phyloP scores from a whole-genome alignment of 768 basidiomycete species.

The Pleurotus citrinopileatus region DNA sequence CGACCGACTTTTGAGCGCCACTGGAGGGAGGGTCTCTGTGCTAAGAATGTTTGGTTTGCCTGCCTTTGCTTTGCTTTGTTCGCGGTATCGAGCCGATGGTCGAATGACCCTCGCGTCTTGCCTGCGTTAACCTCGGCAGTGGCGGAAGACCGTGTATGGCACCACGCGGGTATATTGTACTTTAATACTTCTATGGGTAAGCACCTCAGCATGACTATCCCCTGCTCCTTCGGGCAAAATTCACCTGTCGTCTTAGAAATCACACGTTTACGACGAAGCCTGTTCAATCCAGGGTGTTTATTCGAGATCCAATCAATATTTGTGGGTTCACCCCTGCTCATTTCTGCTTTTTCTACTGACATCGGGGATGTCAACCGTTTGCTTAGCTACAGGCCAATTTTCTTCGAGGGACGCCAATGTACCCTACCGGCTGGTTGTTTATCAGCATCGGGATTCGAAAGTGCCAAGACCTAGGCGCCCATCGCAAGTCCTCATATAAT shows the following conservation, averaged over 20 bases:
- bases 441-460: slow-evolving; percentile 56
- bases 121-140: slow-evolving; percentile 21
- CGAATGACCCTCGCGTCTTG: slow-evolving; percentile 58
- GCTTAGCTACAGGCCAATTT: slow-evolving; percentile 53
- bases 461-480: slow-evolving; percentile 75
- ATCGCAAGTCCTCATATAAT: slow-evolving; percentile 59
- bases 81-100: slow-evolving; percentile 68
- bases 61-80: slow-evolving; percentile 61
- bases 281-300: slow-evolving; percentile 54
- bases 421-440: slow-evolving; percentile 53
- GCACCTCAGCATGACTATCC: slow-evolving; percentile 12
- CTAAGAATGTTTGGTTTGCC: slow-evolving; percentile 56
- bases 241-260: slow-evolving; percentile 36
- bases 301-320: slow-evolving; percentile 63
- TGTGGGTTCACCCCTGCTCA: slow-evolving; percentile 28
- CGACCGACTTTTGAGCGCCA: slow-evolving; percentile 65
- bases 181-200: slow-evolving; percentile 54
- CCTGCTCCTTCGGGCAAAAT: slow-evolving; percentile 2
- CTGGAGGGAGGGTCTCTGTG: slow-evolving; percentile 51
- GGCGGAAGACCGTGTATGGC: slow-evolving; percentile 38
- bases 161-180: slow-evolving; percentile 58
- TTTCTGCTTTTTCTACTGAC: not conserved
- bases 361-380: slow-evolving; percentile 5
- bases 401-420: slow-evolving; percentile 44
- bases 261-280: slow-evolving; percentile 44